Conservation (phyloP, 2,329 filamentous ascomycete genomes). For the Exophiala oligosperma region DNA sequence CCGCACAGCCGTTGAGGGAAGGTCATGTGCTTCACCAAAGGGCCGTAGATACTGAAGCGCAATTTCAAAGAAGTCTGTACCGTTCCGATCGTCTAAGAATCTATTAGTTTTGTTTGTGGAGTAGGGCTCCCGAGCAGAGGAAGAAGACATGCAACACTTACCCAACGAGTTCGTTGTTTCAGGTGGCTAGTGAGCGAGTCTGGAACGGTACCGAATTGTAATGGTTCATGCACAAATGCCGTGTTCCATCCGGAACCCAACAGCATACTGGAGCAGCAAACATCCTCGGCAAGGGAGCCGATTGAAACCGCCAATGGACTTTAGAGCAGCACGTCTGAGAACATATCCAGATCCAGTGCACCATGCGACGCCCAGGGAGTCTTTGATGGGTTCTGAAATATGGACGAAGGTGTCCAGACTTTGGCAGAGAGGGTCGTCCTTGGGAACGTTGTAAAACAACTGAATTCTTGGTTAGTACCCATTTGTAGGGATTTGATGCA, state of each 20-base stretch:
- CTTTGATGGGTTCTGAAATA: constrained; percentile 31
- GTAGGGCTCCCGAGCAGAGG: neutral
- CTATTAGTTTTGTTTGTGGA: constrained; percentile 4
- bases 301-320: constrained; percentile 31
- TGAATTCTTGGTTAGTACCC: constrained; percentile 19
- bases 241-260: constrained; percentile 31
- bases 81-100: constrained; percentile 34
- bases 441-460: constrained; percentile 31
- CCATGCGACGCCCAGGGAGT: constrained; percentile 31
- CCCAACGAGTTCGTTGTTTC: constrained; percentile 40
- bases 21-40: constrained; percentile 50
- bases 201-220: constrained; percentile 35
- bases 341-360: constrained; percentile 33
- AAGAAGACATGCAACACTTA: constrained; percentile 6
- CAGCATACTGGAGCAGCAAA: constrained; percentile 29
- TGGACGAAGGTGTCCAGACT: constrained; percentile 25
- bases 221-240: constrained; percentile 28
- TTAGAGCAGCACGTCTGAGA: constrained; percentile 29
- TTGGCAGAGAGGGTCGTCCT: constrained; percentile 30
- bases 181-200: constrained; percentile 38
- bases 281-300: constrained; percentile 33
- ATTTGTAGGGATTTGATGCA: neutral
- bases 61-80: constrained; percentile 57
- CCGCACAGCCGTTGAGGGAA: constrained; percentile 55
- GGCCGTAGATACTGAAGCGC: constrained; percentile 54